Base-by-base conservation (phyloP, 768 basidiomycete species). In the Auricularia cornea region DNA sequence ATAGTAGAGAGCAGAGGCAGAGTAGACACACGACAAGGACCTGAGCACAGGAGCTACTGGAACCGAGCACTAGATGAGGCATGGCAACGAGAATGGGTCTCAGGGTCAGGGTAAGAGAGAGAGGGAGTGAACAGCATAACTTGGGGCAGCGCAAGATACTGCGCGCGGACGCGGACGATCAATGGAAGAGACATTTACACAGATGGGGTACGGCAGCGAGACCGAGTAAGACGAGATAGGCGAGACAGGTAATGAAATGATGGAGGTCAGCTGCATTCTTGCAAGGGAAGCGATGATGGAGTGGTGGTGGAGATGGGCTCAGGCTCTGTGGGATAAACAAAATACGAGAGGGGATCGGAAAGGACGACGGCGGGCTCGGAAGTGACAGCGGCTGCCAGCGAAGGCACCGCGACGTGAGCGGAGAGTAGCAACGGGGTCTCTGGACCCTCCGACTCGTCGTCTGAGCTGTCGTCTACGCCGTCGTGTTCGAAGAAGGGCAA, bases 401-500 rank as follows among this genome's bases (percentile, higher is more conserved):
- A 64, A 18, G 64, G 61, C 26, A 38, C 60, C 32, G 40, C 40
- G 18, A 52, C 38, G 40, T 26, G n/a, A 38, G 51, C 29, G 29
- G 60, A 51, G 32, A 57, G 52, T 30, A 62, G 52, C 62, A 29
- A 54, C 68, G 60, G 80, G 76, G 65, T 87, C 85, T 64, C 85
- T 83, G 61, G 90, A 87, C 71, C 89, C 87, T 65, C 86, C 85
- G 20, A 75, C 79, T 75, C 77, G 63, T 75, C 71, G 61, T 83
- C 80, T 20, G 76, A 66, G 62, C 70, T 70, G 67, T 78, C 79
- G 63, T 82, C 75, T 66, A 59, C 62, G 60, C 88, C 85, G 62
- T 89, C 85, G 52, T 88, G 85, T 60, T 87, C 86, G 63, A 84
- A 86, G 71, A 88, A 88, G 65, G 80, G 84, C 35, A 93, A 80